A percentile compares a stretch with the other conserved stretches of the same genome.
Conservation (phyloP, 768 basidiomycete genomes). For the Trametes meyenii region DNA sequence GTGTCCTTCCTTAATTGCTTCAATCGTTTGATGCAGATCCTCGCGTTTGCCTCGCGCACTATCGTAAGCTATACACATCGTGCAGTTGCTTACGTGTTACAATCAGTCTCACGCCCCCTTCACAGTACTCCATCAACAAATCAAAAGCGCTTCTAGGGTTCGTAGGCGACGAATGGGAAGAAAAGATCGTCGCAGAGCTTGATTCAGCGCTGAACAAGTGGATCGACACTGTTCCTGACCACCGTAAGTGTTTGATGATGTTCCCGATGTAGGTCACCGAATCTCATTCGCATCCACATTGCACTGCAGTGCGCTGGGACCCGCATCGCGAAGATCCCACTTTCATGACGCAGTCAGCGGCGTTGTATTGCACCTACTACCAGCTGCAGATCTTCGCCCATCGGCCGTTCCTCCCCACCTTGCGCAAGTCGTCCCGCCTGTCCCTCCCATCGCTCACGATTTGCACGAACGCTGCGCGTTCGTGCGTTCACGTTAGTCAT, state of each 20-base stretch:
- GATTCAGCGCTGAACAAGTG: constrained; percentile 65
- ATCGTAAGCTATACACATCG: constrained; percentile 1
- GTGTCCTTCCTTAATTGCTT: constrained; percentile 59
- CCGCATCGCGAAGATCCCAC: constrained; percentile 25
- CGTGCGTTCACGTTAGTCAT: constrained; percentile 72
- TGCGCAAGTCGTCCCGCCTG: constrained; percentile 49
- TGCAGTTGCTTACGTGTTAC: neutral
- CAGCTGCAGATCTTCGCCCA: constrained; percentile 68
- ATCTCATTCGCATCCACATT: neutral
- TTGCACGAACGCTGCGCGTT: constrained; percentile 83
- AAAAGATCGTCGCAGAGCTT: constrained; percentile 58
- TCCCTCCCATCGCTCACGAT: constrained; percentile 73
- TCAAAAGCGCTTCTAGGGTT: constrained; percentile 39
- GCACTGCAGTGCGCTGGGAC: constrained; percentile 31
- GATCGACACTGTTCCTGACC: constrained; percentile 60
- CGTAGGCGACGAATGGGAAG: constrained; percentile 45
- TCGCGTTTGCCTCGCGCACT: constrained; percentile 59
- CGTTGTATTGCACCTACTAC: constrained; percentile 47
- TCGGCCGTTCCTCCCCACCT: constrained; percentile 75
- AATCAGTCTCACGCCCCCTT: neutral
- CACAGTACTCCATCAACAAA: constrained; percentile 51
- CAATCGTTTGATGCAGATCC: constrained; percentile 60
- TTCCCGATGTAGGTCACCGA: neutral
- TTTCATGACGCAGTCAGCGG: constrained; percentile 40
- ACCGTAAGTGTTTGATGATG: constrained; percentile 40